Evolutionary conservation across 305 asterid genomes (phyloP).

Genomic region (Fraxinus xanthoxyloides): DNA sequence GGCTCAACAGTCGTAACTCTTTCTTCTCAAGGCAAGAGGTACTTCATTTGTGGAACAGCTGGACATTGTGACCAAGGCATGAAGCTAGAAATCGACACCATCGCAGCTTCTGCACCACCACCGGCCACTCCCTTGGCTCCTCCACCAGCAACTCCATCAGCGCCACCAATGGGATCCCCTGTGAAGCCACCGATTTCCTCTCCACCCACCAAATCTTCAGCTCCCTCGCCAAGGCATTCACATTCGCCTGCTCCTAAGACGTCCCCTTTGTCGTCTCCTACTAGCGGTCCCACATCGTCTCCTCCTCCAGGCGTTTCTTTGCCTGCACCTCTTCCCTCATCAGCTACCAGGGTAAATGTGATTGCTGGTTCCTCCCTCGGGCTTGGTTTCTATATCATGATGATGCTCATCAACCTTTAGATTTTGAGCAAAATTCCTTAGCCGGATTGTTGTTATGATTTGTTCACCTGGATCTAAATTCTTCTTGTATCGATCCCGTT

Average conservation of each 20-base stretch:
- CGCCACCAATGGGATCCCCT: constrained; percentile 16
- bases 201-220: constrained; percentile 21
- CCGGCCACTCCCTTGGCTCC: constrained; percentile 25
- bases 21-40: constrained; percentile 49
- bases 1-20: constrained; percentile 48
- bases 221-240: constrained; percentile 16
- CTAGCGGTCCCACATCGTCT: constrained; percentile 22
- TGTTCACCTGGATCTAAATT: neutral
- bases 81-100: constrained; percentile 50
- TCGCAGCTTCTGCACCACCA: constrained; percentile 29
- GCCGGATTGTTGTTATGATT: neutral
- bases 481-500: neutral
- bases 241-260: constrained; percentile 20
- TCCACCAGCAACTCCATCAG: constrained; percentile 19
- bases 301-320: constrained; percentile 29
- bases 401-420: constrained; percentile 30
- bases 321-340: constrained; percentile 39
- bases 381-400: constrained; percentile 26
- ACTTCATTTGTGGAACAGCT: constrained; percentile 56
- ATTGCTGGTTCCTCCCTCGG: constrained; percentile 19
- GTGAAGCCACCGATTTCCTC: constrained; percentile 15
- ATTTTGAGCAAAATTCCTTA: neutral
- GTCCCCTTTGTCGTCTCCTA: constrained; percentile 34
- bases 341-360: constrained; percentile 39
- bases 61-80: constrained; percentile 66